phyloP scores from a whole-genome alignment of 495 filamentous ascomycete species.

The Elaphomyces granulatus region DNA sequence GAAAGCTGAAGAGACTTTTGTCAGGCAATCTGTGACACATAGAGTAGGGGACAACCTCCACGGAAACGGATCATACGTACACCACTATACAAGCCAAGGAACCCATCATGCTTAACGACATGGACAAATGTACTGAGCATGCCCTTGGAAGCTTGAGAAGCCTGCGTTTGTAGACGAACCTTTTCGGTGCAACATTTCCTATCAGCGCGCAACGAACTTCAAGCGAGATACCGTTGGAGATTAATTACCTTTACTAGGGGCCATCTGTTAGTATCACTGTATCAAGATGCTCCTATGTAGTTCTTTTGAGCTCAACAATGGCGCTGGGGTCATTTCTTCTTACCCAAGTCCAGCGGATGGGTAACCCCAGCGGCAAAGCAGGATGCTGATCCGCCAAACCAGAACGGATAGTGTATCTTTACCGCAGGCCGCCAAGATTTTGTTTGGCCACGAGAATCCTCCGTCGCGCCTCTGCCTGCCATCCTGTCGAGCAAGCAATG shows the following conservation, averaged over 20 bases:
- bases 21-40: background rate
- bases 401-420: slow-evolving; percentile 60
- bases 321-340: slow-evolving; percentile 5
- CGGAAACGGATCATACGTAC: slow-evolving; percentile 37
- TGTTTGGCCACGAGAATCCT: slow-evolving; percentile 17
- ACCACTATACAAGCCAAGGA: slow-evolving; percentile 69
- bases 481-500: slow-evolving; percentile 16
- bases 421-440: slow-evolving; percentile 14
- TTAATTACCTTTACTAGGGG: too few relatives aligned
- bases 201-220: slow-evolving; percentile 6
- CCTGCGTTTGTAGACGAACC: slow-evolving; percentile 81
- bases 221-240: background rate
- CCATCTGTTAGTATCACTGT: too few relatives aligned
- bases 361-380: slow-evolving; percentile 82
- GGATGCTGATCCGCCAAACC: slow-evolving; percentile 88
- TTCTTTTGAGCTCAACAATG: background rate
- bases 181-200: slow-evolving; percentile 19
- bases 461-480: slow-evolving; percentile 26
- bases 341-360: slow-evolving; percentile 68
- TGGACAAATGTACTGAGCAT: slow-evolving; percentile 75
- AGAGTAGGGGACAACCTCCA: background rate
- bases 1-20: slow-evolving; percentile 44
- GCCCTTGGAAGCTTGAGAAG: slow-evolving; percentile 45
- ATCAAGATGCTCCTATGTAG: background rate
- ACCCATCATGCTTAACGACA: slow-evolving; percentile 50